phyloP scores from a whole-genome alignment of 2,329 filamentous ascomycete species.

The Drechslera avenae region DNA sequence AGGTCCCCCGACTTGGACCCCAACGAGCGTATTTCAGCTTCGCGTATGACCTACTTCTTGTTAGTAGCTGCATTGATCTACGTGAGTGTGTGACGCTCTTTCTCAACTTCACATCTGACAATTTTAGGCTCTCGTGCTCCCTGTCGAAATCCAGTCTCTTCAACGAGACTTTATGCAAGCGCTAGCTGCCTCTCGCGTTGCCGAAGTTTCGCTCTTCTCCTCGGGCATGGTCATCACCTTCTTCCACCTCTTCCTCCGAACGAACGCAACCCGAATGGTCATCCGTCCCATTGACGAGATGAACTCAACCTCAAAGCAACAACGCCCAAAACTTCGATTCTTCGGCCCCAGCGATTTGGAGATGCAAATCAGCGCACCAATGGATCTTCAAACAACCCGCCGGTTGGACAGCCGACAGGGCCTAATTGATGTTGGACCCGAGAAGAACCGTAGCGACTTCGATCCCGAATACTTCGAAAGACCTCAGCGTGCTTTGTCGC shows the following conservation, averaged over 20 bases:
- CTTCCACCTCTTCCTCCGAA: slow-evolving; percentile 70
- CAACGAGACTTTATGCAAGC: slow-evolving; percentile 49
- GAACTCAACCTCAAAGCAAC: slow-evolving; percentile 46
- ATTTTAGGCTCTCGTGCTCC: slow-evolving; percentile 61
- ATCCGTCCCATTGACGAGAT: slow-evolving; percentile 57
- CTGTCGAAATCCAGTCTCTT: slow-evolving; percentile 64
- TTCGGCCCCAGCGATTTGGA: slow-evolving; percentile 52
- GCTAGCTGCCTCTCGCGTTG: slow-evolving; percentile 64
- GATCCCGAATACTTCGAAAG: slow-evolving; percentile 41
- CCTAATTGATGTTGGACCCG: slow-evolving; percentile 44
- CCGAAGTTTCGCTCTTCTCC: slow-evolving; percentile 68
- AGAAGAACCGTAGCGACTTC: slow-evolving; percentile 46
- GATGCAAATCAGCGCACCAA: slow-evolving; percentile 49
- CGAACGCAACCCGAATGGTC: slow-evolving; percentile 64
- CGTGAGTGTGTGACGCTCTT: slow-evolving; percentile 50
- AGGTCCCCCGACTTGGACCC: slow-evolving; percentile 61
- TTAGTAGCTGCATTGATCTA: slow-evolving; percentile 61
- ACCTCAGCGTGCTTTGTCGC: slow-evolving; percentile 39
- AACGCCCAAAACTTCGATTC: slow-evolving; percentile 56
- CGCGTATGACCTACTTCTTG: slow-evolving; percentile 72
- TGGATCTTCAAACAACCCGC: slow-evolving; percentile 40
- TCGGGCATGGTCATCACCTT: slow-evolving; percentile 69
- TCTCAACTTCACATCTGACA: slow-evolving; percentile 7
- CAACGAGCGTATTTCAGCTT: slow-evolving; percentile 66
- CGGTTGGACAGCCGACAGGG: slow-evolving; percentile 44